Base-by-base conservation (phyloP, 2,329 filamentous ascomycete species). In the Lachnellula occidentalis region DNA sequence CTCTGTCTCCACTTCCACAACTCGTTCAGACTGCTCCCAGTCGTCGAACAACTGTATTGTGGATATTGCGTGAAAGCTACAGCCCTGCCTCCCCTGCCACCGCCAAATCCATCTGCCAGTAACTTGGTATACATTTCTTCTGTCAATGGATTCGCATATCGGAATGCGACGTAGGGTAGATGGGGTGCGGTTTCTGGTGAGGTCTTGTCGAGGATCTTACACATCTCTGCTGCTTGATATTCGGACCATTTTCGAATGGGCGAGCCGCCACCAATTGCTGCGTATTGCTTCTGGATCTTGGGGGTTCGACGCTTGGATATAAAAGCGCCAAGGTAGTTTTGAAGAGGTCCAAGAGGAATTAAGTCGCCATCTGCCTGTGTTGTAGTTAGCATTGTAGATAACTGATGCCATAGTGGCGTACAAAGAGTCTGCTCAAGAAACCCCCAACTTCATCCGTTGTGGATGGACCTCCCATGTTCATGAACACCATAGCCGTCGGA, bases 191-290 rank as follows among this genome's bases (percentile, higher is more conserved):
- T 96, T 69, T 95, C 88, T 5, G 94, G 94, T 1, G 88, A 95
- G 57, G 90, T 87, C 64, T 86, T 81, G 78, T 99, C 94, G 50
- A 99, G 79, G 50, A 97, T 82, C 78, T 96, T 96, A 81, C 94
- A 99, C 90, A 97, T 96, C 73, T 97, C 92, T 56, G 80, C 79
- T 56, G 85, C 91, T 72, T 99, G 94, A 68, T 94, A 86, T 73
- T 99, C 94, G 22, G 92, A 95, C 95, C 95, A 99, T 72, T 95
- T 95, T 63, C 92, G 86, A 70, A 99, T 99, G 1, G 94, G 94
- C 19, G 92, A 97, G n/a, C 94, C 94, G 58, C 94, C 94, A 56
- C 94, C 94, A 68, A 99, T 99, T 53, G 86, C 91, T 17, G 88
- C 82, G 70, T 99, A 99, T 71, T 99, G 95, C 70, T 96, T 88